Conservation (phyloP, 2,329 filamentous ascomycete genomes). For the Hypoxylon sp. region DNA sequence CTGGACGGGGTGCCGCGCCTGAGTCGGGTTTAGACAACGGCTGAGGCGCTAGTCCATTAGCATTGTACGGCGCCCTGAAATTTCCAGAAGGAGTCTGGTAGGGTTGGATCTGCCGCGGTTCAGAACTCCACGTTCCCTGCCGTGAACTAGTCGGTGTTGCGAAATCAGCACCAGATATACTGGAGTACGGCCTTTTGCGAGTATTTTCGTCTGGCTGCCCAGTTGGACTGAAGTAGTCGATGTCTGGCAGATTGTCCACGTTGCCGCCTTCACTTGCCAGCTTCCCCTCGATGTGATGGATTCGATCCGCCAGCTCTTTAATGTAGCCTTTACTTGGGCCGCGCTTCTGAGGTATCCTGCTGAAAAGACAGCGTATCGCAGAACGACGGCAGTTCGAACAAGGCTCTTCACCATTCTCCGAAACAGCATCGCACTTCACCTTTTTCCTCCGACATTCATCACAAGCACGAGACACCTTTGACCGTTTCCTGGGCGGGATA, state of each 20-base stretch:
- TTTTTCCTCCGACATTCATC: conserved; percentile 92
- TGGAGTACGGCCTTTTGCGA: conserved; percentile 57
- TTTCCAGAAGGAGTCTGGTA: conserved; percentile 56
- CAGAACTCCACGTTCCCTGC: conserved; percentile 64
- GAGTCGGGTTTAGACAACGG: conserved; percentile 58
- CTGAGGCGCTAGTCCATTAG: conserved; percentile 63
- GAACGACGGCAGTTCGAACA: conserved; percentile 87
- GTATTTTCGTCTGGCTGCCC: conserved; percentile 58
- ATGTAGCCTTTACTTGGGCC: conserved; percentile 96
- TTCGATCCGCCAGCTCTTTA: conserved; percentile 88
- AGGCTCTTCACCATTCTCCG: conserved; percentile 79
- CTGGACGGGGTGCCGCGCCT: conserved; percentile 56
- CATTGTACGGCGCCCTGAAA: conserved; percentile 55
- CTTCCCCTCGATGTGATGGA: conserved; percentile 86
- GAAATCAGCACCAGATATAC: conserved; percentile 56
- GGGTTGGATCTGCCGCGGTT: conserved; percentile 62
- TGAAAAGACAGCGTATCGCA: conserved; percentile 85
- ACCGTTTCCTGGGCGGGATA: conserved; percentile 80
- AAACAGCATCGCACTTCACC: conserved; percentile 87
- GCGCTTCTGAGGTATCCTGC: conserved; percentile 87
- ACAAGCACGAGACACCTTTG: conserved; percentile 89
- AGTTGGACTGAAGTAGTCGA: conserved; percentile 62
- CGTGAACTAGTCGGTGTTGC: conserved; percentile 60
- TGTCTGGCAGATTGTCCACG: conserved; percentile 54
- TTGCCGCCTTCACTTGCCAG: conserved; percentile 69